These are phyloP conservation scores for Aristolochia fimbriata DNA, from an alignment of 164 flowering plant species.

Conservation along the genomic window DNA sequence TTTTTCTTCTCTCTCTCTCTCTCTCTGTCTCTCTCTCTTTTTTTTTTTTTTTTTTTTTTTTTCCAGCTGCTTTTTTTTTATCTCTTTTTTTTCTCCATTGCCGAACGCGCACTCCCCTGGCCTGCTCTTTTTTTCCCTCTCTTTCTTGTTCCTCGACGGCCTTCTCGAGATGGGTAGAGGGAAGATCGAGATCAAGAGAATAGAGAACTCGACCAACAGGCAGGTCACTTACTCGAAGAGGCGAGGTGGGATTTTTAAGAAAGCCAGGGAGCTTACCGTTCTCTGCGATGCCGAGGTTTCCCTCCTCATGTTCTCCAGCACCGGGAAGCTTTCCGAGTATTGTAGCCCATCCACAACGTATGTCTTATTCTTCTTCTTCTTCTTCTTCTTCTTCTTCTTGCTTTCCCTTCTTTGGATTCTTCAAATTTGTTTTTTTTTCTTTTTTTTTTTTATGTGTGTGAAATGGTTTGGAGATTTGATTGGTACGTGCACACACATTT, in stretches of 20 bases:
- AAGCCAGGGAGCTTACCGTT: conserved; percentile 59
- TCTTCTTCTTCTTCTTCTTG: not conserved
- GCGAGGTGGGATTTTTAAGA: conserved; percentile 58
- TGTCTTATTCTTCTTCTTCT: not conserved
- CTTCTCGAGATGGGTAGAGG: conserved; percentile 47
- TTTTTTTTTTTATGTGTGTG: not conserved
- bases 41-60: not conserved
- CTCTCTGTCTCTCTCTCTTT: not conserved
- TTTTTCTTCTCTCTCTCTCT: not conserved
- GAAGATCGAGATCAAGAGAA: conserved; percentile 60
- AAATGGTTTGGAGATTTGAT: not conserved
- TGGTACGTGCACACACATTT: not conserved
- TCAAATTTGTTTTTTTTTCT: conserved; percentile 1
- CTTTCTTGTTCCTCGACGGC: too few relatives aligned
- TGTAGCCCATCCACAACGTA: conserved; percentile 45
- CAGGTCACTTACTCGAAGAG: conserved; percentile 72
- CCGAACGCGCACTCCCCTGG: too few relatives aligned
- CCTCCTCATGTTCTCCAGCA: conserved; percentile 44
- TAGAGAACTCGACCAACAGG: conserved; percentile 57
- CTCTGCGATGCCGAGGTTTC: conserved; percentile 69
- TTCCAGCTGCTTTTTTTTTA: too few relatives aligned
- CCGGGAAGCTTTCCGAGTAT: conserved; percentile 36
- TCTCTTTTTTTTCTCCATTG: too few relatives aligned
- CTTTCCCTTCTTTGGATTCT: not conserved
- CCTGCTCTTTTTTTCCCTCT: too few relatives aligned